These are phyloP conservation scores for Leucaena leucocephala DNA, from an alignment of 306 rosid genomes.

Conservation along the genomic window DNA sequence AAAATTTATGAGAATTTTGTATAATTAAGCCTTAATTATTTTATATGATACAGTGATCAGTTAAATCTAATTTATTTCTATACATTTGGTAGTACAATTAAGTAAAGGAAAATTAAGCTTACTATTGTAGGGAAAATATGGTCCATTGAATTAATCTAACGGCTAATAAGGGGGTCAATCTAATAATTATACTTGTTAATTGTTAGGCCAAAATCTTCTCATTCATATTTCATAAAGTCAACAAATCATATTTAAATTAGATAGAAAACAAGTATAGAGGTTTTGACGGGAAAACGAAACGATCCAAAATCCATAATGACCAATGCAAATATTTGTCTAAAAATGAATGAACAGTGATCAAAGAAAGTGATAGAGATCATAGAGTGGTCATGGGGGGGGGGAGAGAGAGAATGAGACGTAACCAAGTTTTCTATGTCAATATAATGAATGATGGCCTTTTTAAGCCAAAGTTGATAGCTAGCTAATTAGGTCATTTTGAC, in stretches of 20 bases:
- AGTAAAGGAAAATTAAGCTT: neutral
- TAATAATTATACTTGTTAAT: neutral
- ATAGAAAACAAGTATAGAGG: neutral
- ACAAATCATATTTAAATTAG: neutral
- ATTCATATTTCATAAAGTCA: neutral
- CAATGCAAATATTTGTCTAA: neutral
- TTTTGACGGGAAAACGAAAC: neutral
- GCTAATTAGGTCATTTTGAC: slow-evolving; percentile 28
- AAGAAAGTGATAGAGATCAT: neutral
- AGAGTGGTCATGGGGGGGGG: neutral
- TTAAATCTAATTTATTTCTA: neutral
- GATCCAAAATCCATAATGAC: neutral
- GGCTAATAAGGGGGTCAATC: neutral
- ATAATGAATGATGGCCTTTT: slow-evolving; percentile 37
- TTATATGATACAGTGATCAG: neutral
- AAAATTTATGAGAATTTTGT: no score
- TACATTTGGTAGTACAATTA: neutral
- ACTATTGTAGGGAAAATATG: neutral
- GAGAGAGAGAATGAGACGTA: neutral
- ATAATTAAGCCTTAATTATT: neutral
- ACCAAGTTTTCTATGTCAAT: neutral
- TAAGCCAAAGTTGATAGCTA: slow-evolving; percentile 6
- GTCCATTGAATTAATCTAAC: neutral
- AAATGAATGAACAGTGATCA: neutral
- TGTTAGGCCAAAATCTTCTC: neutral